Evolutionary conservation across 2,329 filamentous ascomycete genomes (phyloP).

Genomic region (Sordariomycetes sp.): DNA sequence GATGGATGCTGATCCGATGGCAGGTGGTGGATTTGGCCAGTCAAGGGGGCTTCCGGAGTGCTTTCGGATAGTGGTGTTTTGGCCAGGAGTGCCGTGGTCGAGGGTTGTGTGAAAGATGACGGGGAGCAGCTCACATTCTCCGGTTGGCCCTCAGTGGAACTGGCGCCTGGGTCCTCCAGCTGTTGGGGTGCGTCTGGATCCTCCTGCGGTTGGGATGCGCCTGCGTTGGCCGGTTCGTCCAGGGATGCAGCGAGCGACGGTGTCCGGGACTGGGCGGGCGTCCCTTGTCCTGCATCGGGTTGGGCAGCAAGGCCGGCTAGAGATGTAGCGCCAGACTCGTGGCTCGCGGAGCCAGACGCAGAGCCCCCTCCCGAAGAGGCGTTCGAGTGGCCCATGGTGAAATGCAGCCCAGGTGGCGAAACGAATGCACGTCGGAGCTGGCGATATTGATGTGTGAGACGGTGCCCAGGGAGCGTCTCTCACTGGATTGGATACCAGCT

Average conservation of each 20-base stretch:
- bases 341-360: not conserved
- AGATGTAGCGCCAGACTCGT: not conserved
- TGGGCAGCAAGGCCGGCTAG: not conserved
- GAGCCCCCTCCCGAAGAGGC: not conserved
- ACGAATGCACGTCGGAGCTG: not conserved
- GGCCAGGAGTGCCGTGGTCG: not conserved
- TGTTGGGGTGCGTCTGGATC: not conserved
- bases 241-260: not conserved
- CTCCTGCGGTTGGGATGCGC: not conserved
- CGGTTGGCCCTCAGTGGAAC: not conserved
- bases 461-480: not conserved
- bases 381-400: conserved; percentile 3
- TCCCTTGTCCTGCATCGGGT: not conserved
- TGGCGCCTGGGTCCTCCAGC: not conserved
- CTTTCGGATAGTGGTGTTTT: not conserved
- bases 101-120: not conserved
- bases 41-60: not conserved
- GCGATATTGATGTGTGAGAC: not conserved
- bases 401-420: not conserved
- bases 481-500: not conserved
- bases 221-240: not conserved
- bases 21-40: not conserved
- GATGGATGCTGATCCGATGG: not conserved
- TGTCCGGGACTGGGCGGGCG: not conserved
- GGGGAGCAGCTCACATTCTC: not conserved